Percentiles rank a stretch among this genome's conserved stretches.
phyloP scores from a whole-genome alignment of 371 early-diverging fungal species.

The Rhizopus arrhizus region DNA sequence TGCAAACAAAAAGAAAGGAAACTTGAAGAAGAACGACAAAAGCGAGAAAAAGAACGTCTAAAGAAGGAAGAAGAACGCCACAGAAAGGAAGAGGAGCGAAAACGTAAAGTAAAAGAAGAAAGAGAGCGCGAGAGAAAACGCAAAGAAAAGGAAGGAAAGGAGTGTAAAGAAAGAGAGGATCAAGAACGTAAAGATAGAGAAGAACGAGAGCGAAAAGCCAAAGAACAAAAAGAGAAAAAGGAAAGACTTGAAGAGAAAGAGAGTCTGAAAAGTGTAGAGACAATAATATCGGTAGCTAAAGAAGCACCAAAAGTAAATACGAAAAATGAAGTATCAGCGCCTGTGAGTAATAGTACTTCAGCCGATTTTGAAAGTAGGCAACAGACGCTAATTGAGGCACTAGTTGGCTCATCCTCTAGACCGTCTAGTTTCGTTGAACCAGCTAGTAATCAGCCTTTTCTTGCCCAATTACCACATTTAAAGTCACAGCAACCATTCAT shows the following conservation, averaged over 20 bases:
- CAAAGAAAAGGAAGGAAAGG: slow-evolving; percentile 17
- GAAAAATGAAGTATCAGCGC: slow-evolving; percentile 24
- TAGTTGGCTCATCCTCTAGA: slow-evolving; percentile 19
- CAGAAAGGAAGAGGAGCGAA: slow-evolving; percentile 28
- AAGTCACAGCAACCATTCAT: slow-evolving; percentile 6
- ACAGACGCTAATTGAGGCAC: slow-evolving; percentile 24
- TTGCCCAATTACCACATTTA: slow-evolving; percentile 1
- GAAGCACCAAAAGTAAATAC: slow-evolving; percentile 6
- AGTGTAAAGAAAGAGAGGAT: slow-evolving; percentile 9
- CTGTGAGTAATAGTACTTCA: slow-evolving; percentile 8
- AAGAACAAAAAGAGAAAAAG: slow-evolving; percentile 48
- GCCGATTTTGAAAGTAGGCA: slow-evolving; percentile 19
- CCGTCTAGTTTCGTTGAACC: background rate
- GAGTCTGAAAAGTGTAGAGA: slow-evolving; percentile 8
- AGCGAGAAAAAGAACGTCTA: slow-evolving; percentile 46
- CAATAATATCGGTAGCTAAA: background rate
- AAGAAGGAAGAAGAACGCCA: slow-evolving; percentile 38
- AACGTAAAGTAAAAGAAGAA: slow-evolving; percentile 27
- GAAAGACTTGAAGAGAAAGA: slow-evolving; percentile 9
- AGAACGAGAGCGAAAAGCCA: slow-evolving; percentile 6
- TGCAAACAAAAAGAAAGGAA: slow-evolving; percentile 42
- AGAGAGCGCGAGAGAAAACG: slow-evolving; percentile 27
- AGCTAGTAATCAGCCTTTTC: background rate
- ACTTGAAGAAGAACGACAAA: slow-evolving; percentile 54
- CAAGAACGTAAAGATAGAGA: slow-evolving; percentile 16